Conservation (phyloP, 148 eudicot genomes). For the Chenopodium formosanum region DNA sequence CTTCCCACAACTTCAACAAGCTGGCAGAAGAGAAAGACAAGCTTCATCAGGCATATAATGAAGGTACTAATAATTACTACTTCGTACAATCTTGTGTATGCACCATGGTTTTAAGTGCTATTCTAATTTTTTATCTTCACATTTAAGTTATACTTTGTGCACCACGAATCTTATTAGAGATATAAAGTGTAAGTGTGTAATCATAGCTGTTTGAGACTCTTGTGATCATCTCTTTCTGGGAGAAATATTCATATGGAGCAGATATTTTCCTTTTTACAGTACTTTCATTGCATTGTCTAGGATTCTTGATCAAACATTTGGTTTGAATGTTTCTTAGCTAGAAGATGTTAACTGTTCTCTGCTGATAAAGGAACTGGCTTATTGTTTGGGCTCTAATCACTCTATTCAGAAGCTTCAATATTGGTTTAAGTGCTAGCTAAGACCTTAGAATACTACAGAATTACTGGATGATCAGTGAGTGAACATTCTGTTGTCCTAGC, state of each 20-base stretch:
- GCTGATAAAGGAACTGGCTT: background rate
- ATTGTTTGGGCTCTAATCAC: background rate
- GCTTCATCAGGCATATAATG: constrained; percentile 77
- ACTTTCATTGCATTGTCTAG: background rate
- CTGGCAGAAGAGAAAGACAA: constrained; percentile 71
- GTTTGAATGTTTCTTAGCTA: background rate
- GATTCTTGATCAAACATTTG: background rate
- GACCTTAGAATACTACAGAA: background rate
- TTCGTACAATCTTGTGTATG: background rate
- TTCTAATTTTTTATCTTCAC: background rate
- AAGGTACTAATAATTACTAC: constrained; percentile 41
- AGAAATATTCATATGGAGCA: background rate
- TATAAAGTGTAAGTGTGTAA: background rate
- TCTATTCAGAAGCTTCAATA: background rate
- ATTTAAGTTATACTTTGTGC: background rate
- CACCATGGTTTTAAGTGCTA: background rate
- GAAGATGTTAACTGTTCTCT: background rate
- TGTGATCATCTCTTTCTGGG: background rate
- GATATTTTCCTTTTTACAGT: background rate
- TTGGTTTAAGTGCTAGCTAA: background rate
- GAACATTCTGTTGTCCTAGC: background rate
- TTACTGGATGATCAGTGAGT: background rate
- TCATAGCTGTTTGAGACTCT: background rate
- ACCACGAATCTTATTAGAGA: background rate
- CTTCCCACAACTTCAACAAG: constrained; percentile 44